These are phyloP conservation scores for Entoloma clypeatum DNA, from an alignment of 1,284 basidiomycete species.

Conservation along the genomic window DNA sequence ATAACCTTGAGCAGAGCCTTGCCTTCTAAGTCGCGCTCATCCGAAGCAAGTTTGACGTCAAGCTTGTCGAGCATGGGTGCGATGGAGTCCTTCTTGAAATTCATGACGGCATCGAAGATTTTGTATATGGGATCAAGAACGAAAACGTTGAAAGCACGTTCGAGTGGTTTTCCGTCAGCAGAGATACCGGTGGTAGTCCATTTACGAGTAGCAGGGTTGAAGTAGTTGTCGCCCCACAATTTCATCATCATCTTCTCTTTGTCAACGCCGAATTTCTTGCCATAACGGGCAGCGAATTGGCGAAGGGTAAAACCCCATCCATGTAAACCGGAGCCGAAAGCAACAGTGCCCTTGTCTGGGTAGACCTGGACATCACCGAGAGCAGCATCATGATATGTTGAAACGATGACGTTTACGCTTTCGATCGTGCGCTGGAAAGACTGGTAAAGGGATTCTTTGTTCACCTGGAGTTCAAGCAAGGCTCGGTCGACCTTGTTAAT, in stretches of 20 bases:
- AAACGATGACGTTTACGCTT: conserved; percentile 98
- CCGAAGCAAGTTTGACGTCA: conserved; percentile 85
- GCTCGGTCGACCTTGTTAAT: conserved; percentile 99
- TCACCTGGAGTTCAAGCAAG: conserved; percentile 96
- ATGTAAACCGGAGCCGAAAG: conserved; percentile 99
- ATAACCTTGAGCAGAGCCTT: conserved; percentile 96
- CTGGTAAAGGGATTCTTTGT: conserved; percentile 97
- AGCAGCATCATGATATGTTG: conserved; percentile 92
- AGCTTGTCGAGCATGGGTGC: conserved; percentile 93
- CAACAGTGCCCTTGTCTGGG: conserved; percentile 97
- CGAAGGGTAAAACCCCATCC: conserved; percentile 99
- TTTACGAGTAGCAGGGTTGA: conserved; percentile 97
- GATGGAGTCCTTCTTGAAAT: conserved; percentile 97
- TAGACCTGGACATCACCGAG: conserved; percentile 99
- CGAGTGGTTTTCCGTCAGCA: conserved; percentile 85
- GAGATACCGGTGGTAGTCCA: conserved; percentile 84
- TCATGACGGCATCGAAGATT: conserved; percentile 99
- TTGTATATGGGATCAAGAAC: conserved; percentile 99
- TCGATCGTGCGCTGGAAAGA: conserved; percentile 98
- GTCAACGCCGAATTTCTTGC: conserved; percentile 99
- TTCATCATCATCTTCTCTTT: conserved; percentile 98
- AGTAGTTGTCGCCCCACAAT: conserved; percentile 99
- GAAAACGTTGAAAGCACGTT: conserved; percentile 94
- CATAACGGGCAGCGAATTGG: conserved; percentile 93
- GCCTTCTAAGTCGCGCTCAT: conserved; percentile 95